A percentile compares a stretch with the other conserved stretches of the same genome.
Conservation (phyloP, 805 yeast species). For the Suhomyces kilbournensis region DNA sequence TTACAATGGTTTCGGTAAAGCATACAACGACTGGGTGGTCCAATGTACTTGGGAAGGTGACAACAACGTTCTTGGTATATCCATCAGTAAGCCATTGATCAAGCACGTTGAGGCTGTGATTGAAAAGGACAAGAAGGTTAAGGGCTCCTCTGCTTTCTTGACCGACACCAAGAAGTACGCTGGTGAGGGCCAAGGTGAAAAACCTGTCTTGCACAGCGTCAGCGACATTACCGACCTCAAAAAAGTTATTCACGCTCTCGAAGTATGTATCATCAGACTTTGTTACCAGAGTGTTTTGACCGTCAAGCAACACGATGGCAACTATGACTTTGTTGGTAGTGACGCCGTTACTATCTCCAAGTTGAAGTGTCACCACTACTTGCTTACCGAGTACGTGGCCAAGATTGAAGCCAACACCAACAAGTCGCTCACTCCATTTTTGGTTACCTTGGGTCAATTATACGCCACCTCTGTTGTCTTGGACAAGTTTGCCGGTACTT, state of each 20-base stretch:
- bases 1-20: slow-evolving; percentile 45
- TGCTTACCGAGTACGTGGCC: slow-evolving; percentile 38
- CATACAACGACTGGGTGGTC: slow-evolving; percentile 45
- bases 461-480: slow-evolving; percentile 58
- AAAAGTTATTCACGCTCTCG: slow-evolving; percentile 33
- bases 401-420: slow-evolving; percentile 35
- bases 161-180: slow-evolving; percentile 24
- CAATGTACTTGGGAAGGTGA: slow-evolving; percentile 52
- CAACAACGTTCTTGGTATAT: slow-evolving; percentile 42
- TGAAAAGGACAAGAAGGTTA: slow-evolving; percentile 33
- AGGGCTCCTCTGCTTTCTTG: slow-evolving; percentile 46
- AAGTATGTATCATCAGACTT: slow-evolving; percentile 40
- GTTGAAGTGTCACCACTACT: slow-evolving; percentile 49
- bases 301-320: slow-evolving; percentile 29
- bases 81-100: slow-evolving; percentile 40
- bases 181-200: slow-evolving; percentile 19
- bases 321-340: slow-evolving; percentile 46
- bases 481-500: slow-evolving; percentile 68
- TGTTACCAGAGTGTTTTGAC: slow-evolving; percentile 28
- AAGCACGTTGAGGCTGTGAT: slow-evolving; percentile 29
- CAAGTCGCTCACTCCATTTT: slow-evolving; percentile 43
- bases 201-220: slow-evolving; percentile 23
- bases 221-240: slow-evolving; percentile 27
- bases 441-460: slow-evolving; percentile 55
- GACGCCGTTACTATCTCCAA: slow-evolving; percentile 49